Conservation (phyloP, 2,329 filamentous ascomycete species). For the Thermothelomyces thermophilus region DNA sequence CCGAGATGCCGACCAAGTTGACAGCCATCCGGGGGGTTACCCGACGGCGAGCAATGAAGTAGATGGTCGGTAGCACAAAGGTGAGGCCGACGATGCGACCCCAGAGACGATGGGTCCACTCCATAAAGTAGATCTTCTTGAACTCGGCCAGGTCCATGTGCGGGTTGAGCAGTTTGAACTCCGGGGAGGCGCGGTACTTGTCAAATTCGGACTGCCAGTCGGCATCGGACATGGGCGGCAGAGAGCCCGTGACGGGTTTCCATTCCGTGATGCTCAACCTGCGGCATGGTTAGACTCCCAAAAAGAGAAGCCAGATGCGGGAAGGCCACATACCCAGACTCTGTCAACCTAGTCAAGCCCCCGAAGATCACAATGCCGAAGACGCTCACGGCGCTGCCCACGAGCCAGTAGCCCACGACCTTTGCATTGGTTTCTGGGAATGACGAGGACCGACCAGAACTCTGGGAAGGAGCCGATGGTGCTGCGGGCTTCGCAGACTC, state of each 20-base stretch:
- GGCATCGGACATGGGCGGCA: slow-evolving; percentile 69
- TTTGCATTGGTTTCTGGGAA: slow-evolving; percentile 63
- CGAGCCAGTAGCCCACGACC: slow-evolving; percentile 81
- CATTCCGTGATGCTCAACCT: slow-evolving; percentile 98
- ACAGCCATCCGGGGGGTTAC: slow-evolving; percentile 73
- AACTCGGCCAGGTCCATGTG: slow-evolving; percentile 91
- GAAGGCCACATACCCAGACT: slow-evolving; percentile 64
- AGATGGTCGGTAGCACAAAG: slow-evolving; percentile 80
- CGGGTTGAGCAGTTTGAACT: slow-evolving; percentile 87
- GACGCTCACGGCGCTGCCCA: slow-evolving; percentile 85
- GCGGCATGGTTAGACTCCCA: slow-evolving; percentile 8
- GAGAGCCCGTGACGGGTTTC: slow-evolving; percentile 87
- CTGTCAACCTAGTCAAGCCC: slow-evolving; percentile 85
- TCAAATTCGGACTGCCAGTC: slow-evolving; percentile 92
- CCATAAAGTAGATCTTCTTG: slow-evolving; percentile 99
- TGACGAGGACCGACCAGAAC: slow-evolving; percentile 31
- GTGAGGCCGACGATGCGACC: slow-evolving; percentile 84
- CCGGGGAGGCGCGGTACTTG: slow-evolving; percentile 86
- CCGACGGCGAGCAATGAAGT: slow-evolving; percentile 74
- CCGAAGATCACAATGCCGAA: slow-evolving; percentile 97
- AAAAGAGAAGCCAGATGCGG: not conserved
- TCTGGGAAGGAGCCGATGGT: not conserved
- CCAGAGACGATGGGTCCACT: slow-evolving; percentile 95
- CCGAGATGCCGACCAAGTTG: slow-evolving; percentile 75
- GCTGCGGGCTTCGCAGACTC: slow-evolving; percentile 1